Evolutionary conservation across 768 basidiomycete genomes (phyloP).

Genomic region (Clathrus columnatus): DNA sequence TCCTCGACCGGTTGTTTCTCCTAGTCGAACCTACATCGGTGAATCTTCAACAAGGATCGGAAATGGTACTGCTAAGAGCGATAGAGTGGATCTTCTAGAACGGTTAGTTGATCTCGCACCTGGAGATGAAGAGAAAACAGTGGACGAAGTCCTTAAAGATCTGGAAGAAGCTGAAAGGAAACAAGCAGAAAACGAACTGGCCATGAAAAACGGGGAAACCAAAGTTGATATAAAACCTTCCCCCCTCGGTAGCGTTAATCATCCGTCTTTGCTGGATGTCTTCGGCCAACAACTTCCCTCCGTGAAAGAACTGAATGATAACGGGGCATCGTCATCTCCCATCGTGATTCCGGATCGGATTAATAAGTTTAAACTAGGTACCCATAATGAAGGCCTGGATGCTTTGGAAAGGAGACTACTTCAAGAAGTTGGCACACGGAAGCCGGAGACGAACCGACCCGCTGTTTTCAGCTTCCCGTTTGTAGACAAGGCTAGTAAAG

Average conservation of each 20-base stretch:
- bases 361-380: no score
- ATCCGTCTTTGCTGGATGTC: neutral
- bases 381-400: conserved; percentile 54
- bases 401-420: conserved; percentile 61
- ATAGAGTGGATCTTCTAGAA: conserved; percentile 62
- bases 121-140: conserved; percentile 1
- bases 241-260: neutral
- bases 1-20: conserved; percentile 61
- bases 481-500: neutral
- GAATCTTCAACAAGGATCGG: conserved; percentile 4
- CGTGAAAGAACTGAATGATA: conserved; percentile 7
- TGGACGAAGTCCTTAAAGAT: conserved; percentile 38
- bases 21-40: conserved; percentile 44
- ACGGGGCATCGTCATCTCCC: no score
- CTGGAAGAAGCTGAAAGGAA: conserved; percentile 19
- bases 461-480: neutral
- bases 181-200: neutral
- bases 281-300: neutral
- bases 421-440: conserved; percentile 65
- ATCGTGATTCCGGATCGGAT: no score
- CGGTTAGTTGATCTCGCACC: conserved; percentile 41
- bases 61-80: conserved; percentile 32
- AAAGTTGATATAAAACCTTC: neutral
- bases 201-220: conserved; percentile 13
- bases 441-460: conserved; percentile 18